These are phyloP conservation scores for Marasmius sp. DNA, from an alignment of 1,284 basidiomycete species.

Conservation along the genomic window DNA sequence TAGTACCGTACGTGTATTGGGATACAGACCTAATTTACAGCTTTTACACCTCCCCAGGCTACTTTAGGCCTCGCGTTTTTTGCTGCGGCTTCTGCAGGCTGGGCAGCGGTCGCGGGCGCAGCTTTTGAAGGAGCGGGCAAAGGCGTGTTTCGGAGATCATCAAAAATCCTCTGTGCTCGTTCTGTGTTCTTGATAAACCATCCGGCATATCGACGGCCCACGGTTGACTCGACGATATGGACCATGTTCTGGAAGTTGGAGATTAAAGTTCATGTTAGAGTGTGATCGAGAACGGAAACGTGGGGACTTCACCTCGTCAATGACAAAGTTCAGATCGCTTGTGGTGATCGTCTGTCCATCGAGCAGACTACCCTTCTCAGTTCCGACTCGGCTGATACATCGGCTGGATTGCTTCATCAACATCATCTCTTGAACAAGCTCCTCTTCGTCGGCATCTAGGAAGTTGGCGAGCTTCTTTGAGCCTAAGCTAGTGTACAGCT, in stretches of 20 bases:
- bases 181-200: conserved; percentile 98
- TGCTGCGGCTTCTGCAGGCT: conserved; percentile 19
- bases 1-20: neutral
- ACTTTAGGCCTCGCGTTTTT: conserved; percentile 43
- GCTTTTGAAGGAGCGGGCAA: conserved; percentile 36
- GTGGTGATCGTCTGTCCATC: conserved; percentile 88
- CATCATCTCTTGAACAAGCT: conserved; percentile 96
- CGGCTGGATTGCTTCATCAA: conserved; percentile 89
- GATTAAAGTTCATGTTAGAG: neutral
- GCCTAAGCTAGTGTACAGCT: conserved; percentile 93
- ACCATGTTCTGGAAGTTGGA: conserved; percentile 76
- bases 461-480: conserved; percentile 91
- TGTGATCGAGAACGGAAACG: neutral
- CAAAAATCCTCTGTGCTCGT: conserved; percentile 81
- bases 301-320: conserved; percentile 72
- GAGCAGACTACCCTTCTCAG: conserved; percentile 61
- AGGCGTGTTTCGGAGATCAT: conserved; percentile 73
- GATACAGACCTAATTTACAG: neutral
- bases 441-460: conserved; percentile 88
- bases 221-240: conserved; percentile 91
- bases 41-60: conserved; percentile 53
- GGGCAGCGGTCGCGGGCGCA: conserved; percentile 15
- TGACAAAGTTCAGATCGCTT: conserved; percentile 94
- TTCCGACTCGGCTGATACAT: conserved; percentile 61
- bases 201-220: conserved; percentile 89